These are phyloP conservation scores for Monilinia aucupariae DNA, from an alignment of 2,329 filamentous ascomycete species.

Conservation along the genomic window DNA sequence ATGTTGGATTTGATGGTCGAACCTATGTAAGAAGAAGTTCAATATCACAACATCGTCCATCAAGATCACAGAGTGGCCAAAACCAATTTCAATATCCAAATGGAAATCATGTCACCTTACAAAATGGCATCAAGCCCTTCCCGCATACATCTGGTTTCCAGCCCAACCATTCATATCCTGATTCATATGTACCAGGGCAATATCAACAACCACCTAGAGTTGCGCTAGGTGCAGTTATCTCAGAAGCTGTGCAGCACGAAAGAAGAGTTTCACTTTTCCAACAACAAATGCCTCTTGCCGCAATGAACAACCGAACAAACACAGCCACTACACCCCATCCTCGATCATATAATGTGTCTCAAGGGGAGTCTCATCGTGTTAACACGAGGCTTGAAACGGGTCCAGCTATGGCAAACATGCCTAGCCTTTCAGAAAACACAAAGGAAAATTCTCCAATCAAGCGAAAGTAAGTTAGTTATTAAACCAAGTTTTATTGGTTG, in stretches of 20 bases:
- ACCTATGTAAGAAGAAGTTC: slow-evolving; percentile 2
- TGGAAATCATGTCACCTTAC: not conserved
- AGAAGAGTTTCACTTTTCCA: slow-evolving; percentile 5
- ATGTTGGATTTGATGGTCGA: not conserved
- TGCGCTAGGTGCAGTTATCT: not conserved
- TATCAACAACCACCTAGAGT: not conserved
- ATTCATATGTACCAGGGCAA: not conserved
- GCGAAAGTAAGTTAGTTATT: not conserved
- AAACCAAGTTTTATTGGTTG: not conserved
- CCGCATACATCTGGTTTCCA: not conserved
- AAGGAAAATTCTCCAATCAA: slow-evolving; percentile 17
- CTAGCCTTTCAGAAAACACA: not conserved
- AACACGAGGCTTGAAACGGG: not conserved
- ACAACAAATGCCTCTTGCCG: slow-evolving; percentile 4
- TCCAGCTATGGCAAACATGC: not conserved
- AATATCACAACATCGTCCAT: slow-evolving; percentile 12
- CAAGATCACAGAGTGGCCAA: slow-evolving; percentile 11
- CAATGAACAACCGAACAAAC: not conserved
- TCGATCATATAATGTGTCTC: not conserved
- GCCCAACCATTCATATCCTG: not conserved
- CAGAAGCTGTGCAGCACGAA: slow-evolving; percentile 16
- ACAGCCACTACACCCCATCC: too few species aligned
- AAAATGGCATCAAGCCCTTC: not conserved
- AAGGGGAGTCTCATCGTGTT: not conserved
- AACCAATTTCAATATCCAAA: not conserved